phyloP scores from a whole-genome alignment of 2,329 filamentous ascomycete species.

The Alternaria triticimaculans region DNA sequence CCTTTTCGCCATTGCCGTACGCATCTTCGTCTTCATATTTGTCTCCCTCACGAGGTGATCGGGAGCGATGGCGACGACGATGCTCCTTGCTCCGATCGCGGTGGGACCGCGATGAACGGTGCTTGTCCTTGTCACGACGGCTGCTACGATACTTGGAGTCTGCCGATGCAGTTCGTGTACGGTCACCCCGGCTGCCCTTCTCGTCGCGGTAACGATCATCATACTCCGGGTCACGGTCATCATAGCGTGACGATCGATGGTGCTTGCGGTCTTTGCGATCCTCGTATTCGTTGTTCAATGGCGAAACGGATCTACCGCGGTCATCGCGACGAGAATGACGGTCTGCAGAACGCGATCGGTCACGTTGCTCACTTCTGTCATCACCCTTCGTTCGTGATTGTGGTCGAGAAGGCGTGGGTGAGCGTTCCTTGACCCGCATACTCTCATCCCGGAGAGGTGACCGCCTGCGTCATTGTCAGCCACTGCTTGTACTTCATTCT shows the following conservation, averaged over 20 bases:
- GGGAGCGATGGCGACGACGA: slow-evolving; percentile 52
- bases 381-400: slow-evolving; percentile 44
- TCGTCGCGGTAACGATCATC: slow-evolving; percentile 50
- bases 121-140: slow-evolving; percentile 54
- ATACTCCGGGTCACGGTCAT: slow-evolving; percentile 49
- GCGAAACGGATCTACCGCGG: slow-evolving; percentile 61
- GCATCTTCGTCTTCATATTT: slow-evolving; percentile 39
- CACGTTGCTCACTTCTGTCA: slow-evolving; percentile 20
- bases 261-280: slow-evolving; percentile 53
- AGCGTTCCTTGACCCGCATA: slow-evolving; percentile 45
- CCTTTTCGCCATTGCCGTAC: slow-evolving; percentile 36
- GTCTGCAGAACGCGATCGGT: slow-evolving; percentile 38
- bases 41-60: slow-evolving; percentile 45
- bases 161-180: slow-evolving; percentile 71
- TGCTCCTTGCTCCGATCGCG: slow-evolving; percentile 56
- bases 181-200: slow-evolving; percentile 59
- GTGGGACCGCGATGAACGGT: slow-evolving; percentile 55
- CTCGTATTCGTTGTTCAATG: slow-evolving; percentile 39
- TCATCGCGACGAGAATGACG: slow-evolving; percentile 58
- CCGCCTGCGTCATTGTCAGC: slow-evolving; percentile 28
- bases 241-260: slow-evolving; percentile 55
- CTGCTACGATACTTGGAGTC: slow-evolving; percentile 68
- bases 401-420: slow-evolving; percentile 51
- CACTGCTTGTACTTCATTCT: neutral
- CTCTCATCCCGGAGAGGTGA: slow-evolving; percentile 45